Evolutionary conservation across 2,329 filamentous ascomycete species (phyloP).

Genomic region (Penicillium decumbens): DNA sequence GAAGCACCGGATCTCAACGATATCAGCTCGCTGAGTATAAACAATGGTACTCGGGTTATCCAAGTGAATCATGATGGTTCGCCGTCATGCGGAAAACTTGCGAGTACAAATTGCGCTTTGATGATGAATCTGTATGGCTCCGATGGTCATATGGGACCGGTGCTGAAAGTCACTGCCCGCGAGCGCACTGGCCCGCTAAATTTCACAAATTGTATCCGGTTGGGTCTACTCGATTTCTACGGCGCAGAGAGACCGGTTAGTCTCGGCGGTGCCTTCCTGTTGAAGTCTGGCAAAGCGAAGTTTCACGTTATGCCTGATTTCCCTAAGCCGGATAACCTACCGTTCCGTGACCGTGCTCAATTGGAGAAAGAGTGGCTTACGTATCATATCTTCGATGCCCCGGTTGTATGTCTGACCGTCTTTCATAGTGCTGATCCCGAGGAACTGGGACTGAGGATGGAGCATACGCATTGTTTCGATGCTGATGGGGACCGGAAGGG

Average conservation of each 20-base stretch:
- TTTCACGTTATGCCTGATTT: conserved; percentile 49
- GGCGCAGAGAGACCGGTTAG: conserved; percentile 34
- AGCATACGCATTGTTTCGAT: conserved; percentile 49
- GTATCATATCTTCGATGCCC: conserved; percentile 37
- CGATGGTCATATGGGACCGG: conserved; percentile 30
- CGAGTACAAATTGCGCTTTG: conserved; percentile 36
- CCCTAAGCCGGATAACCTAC: conserved; percentile 21
- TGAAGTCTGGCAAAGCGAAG: conserved; percentile 36
- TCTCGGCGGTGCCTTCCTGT: conserved; percentile 42
- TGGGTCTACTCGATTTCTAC: conserved; percentile 23
- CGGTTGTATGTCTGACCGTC: conserved; percentile 41
- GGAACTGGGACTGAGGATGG: conserved; percentile 41
- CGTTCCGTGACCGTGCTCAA: conserved; percentile 28
- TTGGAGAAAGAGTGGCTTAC: conserved; percentile 39
- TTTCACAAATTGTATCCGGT: conserved; percentile 18
- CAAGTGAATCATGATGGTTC: conserved; percentile 3
- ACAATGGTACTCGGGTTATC: conserved; percentile 12
- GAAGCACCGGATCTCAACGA: conserved; percentile 3
- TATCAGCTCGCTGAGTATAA: conserved; percentile 1
- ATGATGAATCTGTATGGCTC: conserved; percentile 46
- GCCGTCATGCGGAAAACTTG: conserved; percentile 18
- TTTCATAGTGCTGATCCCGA: conserved; percentile 44
- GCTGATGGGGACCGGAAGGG: conserved; percentile 29
- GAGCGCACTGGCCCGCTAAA: conserved; percentile 19
- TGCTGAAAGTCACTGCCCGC: conserved; percentile 37